phyloP scores from a whole-genome alignment of 345 rosid genomes.

The Euphorbia lathyris region DNA sequence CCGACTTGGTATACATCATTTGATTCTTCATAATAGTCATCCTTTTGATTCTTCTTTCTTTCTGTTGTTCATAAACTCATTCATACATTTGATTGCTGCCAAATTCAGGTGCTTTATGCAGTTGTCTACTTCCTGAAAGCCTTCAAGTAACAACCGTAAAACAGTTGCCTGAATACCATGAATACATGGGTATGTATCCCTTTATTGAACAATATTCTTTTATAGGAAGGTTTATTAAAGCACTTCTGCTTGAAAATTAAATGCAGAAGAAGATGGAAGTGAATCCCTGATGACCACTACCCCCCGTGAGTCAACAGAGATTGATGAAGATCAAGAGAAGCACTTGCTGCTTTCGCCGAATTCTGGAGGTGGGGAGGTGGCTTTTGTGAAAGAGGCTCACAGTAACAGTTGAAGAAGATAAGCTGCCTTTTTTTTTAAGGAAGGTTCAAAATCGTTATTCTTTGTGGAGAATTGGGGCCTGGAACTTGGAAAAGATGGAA shows the following conservation, averaged over 20 bases:
- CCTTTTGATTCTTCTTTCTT: not conserved
- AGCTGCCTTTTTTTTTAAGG: not conserved
- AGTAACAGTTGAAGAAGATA: conserved; percentile 16
- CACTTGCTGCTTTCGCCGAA: conserved; percentile 45
- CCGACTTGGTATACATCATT: conserved; percentile 46
- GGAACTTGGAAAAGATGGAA: not conserved
- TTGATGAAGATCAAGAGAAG: conserved; percentile 55
- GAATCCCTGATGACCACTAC: conserved; percentile 41
- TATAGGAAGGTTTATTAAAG: not conserved
- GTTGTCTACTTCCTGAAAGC: conserved; percentile 79
- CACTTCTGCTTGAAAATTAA: conserved; percentile 9
- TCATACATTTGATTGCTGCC: conserved; percentile 2
- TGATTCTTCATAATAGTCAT: not conserved
- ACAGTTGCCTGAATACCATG: conserved; percentile 56
- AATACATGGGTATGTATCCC: conserved; percentile 33
- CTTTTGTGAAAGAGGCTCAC: conserved; percentile 48
- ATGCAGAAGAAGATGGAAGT: conserved; percentile 46
- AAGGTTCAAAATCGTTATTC: not conserved
- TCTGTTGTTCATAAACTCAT: not conserved
- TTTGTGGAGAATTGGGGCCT: conserved; percentile 5
- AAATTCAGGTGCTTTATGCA: conserved; percentile 55
- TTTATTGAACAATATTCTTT: not conserved
- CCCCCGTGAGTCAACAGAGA: conserved; percentile 41
- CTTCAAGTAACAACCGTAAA: conserved; percentile 71
- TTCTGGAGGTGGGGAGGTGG: conserved; percentile 33